Evolutionary conservation across 352 stramenopile genomes (phyloP).

Genomic region (Pythium graminicola): DNA sequence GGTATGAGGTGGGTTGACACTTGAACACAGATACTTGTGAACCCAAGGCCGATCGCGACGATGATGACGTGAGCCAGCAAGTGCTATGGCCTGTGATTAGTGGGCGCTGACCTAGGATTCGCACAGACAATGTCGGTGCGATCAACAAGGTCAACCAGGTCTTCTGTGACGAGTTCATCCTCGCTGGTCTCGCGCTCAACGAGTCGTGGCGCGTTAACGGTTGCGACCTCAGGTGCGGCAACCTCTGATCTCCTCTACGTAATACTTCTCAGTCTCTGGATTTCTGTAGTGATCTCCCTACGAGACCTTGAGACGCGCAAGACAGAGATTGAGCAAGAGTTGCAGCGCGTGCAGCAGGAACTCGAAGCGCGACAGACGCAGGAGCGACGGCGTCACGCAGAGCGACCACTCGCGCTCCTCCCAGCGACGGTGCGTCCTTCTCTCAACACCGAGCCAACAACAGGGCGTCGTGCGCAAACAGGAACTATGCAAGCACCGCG

Average conservation of each 20-base stretch:
- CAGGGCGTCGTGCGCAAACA: no score
- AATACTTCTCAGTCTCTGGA: background rate
- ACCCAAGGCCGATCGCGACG: background rate
- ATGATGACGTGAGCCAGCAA: background rate
- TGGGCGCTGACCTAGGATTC: no score
- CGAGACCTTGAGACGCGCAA: conserved; percentile 52
- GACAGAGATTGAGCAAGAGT: conserved; percentile 47
- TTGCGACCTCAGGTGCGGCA: conserved; percentile 21
- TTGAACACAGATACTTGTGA: no score
- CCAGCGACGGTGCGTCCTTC: conserved; percentile 3
- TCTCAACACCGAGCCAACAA: no score
- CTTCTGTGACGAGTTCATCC: background rate
- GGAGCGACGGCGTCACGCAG: conserved; percentile 5
- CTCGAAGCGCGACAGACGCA: conserved; percentile 28
- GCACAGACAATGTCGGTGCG: conserved; percentile 5
- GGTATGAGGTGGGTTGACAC: no score
- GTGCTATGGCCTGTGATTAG: no score
- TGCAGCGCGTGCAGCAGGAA: conserved; percentile 38
- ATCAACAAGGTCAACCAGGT: background rate
- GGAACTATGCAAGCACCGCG: no score
- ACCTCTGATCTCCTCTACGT: conserved; percentile 29
- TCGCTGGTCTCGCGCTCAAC: conserved; percentile 4
- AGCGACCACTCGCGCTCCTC: conserved; percentile 15
- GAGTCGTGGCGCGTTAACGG: background rate
- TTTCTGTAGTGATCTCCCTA: conserved; percentile 24